Conservation (phyloP, 768 basidiomycete genomes). For the Xerocomus potaroensis region DNA sequence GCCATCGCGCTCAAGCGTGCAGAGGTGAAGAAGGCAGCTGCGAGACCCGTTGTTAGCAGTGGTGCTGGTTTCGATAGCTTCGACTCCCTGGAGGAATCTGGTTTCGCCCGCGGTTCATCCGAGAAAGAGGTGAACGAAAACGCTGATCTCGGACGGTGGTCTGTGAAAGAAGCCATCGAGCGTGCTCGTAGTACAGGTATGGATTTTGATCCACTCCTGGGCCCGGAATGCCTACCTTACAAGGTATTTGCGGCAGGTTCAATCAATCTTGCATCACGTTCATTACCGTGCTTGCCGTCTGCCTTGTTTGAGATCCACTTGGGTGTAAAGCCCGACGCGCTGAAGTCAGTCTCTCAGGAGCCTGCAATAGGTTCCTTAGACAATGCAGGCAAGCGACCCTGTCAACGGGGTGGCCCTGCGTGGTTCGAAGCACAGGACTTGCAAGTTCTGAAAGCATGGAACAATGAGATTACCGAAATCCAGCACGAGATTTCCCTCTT, state of each 20-base stretch:
- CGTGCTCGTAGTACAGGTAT: slow-evolving; percentile 74
- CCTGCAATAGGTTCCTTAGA: slow-evolving; percentile 43
- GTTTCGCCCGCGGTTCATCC: slow-evolving; percentile 27
- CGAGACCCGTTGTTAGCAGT: slow-evolving; percentile 23
- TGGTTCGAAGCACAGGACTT: slow-evolving; percentile 86
- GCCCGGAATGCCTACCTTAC: slow-evolving; percentile 41
- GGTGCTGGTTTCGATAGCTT: slow-evolving; percentile 33
- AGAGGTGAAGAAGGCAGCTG: slow-evolving; percentile 61
- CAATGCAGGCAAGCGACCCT: slow-evolving; percentile 35
- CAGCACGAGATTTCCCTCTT: slow-evolving; percentile 83
- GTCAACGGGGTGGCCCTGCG: slow-evolving; percentile 45
- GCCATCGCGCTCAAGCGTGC: slow-evolving; percentile 77
- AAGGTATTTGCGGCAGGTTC: slow-evolving; percentile 52
- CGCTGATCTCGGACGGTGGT: slow-evolving; percentile 53
- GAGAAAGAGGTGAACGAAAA: slow-evolving; percentile 44
- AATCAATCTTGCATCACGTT: slow-evolving; percentile 72
- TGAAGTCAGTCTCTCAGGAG: slow-evolving; percentile 62
- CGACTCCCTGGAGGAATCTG: slow-evolving; percentile 46
- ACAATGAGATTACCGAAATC: slow-evolving; percentile 73
- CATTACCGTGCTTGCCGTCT: slow-evolving; percentile 68
- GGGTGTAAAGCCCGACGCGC: slow-evolving; percentile 63
- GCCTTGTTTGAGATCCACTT: slow-evolving; percentile 79
- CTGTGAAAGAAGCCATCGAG: slow-evolving; percentile 71
- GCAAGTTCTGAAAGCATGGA: slow-evolving; percentile 70
- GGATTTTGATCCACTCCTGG: slow-evolving; percentile 28